phyloP scores from a whole-genome alignment of 1,284 basidiomycete species.

The Coniophora puteana region DNA sequence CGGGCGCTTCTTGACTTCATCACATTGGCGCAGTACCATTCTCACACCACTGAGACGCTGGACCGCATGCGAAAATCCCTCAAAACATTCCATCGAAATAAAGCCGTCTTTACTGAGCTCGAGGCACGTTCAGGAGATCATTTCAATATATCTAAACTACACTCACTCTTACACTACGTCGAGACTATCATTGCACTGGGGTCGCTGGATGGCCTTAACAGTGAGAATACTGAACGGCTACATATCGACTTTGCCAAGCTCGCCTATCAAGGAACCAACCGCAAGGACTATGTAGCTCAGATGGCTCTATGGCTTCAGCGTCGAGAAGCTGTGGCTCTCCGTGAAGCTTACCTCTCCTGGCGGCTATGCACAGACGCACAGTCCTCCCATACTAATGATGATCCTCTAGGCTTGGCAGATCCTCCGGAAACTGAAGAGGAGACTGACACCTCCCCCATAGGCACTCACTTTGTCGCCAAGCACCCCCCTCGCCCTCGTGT shows the following conservation, averaged over 20 bases:
- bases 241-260: conserved; percentile 8
- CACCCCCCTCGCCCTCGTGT: too few species aligned
- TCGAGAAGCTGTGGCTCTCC: conserved; percentile 15
- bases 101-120: conserved; percentile 15
- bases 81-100: conserved; percentile 13
- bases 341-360: conserved; percentile 14
- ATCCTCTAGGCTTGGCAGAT: too few species aligned
- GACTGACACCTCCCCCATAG: too few species aligned
- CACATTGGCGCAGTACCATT: conserved; percentile 1
- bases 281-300: conserved; percentile 19
- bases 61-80: conserved; percentile 5
- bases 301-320: conserved; percentile 23
- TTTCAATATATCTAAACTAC: conserved; percentile 9
- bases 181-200: neutral
- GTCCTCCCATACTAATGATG: too few species aligned
- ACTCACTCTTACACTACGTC: conserved; percentile 4
- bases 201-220: conserved; percentile 4
- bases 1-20: conserved; percentile 1
- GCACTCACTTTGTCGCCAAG: too few species aligned
- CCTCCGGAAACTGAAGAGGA: too few species aligned
- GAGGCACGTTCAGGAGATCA: neutral
- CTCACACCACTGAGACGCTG: neutral
- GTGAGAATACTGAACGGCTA: conserved; percentile 2
- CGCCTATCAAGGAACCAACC: conserved; percentile 20
- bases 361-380: too few species aligned